phyloP scores from a whole-genome alignment of 768 basidiomycete genomes.

The Phanerodontia chrysosporium region DNA sequence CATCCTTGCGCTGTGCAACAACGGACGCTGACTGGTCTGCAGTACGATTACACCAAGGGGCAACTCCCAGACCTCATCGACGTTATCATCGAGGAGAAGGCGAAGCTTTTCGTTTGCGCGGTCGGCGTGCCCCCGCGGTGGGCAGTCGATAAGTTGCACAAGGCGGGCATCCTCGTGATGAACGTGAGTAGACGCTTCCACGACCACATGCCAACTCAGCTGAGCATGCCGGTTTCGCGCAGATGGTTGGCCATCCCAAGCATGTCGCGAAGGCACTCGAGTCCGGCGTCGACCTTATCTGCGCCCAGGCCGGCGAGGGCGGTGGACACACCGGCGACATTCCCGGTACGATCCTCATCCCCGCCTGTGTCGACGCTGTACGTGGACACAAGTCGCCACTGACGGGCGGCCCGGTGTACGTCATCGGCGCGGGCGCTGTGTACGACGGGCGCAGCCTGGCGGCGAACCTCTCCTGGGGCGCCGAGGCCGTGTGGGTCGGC shows the following conservation, averaged over 20 bases:
- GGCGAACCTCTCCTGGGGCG: conserved; percentile 86
- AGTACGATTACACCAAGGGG: conserved; percentile 90
- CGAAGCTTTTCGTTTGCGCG: conserved; percentile 86
- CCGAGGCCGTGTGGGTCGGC: conserved; percentile 71
- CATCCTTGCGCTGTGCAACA: neutral
- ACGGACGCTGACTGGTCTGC: neutral
- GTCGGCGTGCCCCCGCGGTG: conserved; percentile 82
- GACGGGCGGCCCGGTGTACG: conserved; percentile 79
- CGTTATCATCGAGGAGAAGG: conserved; percentile 90
- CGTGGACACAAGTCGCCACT: conserved; percentile 74
- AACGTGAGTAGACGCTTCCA: conserved; percentile 42
- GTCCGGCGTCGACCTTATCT: conserved; percentile 87
- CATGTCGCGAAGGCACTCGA: conserved; percentile 79
- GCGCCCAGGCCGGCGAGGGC: conserved; percentile 62
- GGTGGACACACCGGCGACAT: conserved; percentile 70
- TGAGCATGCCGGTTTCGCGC: neutral
- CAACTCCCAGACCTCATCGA: conserved; percentile 78
- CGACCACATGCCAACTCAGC: no score
- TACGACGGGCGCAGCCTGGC: conserved; percentile 86
- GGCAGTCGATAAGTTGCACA: conserved; percentile 77
- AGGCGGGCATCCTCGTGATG: conserved; percentile 84
- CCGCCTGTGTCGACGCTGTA: conserved; percentile 83
- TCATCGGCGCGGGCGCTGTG: conserved; percentile 89
- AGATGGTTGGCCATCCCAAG: conserved; percentile 95
- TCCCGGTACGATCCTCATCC: conserved; percentile 82